Evolutionary conservation across 2,329 filamentous ascomycete species (phyloP).

Genomic region (Coniochaeta hoffmannii): DNA sequence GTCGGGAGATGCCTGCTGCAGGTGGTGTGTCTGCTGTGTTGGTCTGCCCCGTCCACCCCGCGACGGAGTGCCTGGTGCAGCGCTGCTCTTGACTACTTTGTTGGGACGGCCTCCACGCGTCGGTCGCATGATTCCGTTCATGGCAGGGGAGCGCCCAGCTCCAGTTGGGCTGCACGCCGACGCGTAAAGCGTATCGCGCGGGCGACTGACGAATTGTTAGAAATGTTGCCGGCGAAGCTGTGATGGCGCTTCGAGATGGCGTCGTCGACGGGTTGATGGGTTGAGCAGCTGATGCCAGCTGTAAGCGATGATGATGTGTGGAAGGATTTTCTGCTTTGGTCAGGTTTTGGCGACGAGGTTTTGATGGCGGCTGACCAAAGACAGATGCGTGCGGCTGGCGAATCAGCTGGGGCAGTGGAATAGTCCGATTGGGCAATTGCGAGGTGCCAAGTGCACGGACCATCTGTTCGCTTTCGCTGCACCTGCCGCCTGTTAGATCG

Average conservation of each 20-base stretch:
- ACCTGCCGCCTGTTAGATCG: neutral
- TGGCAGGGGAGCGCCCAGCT: conserved; percentile 10
- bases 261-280: conserved; percentile 2
- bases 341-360: neutral
- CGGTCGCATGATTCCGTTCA: conserved; percentile 29
- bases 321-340: neutral
- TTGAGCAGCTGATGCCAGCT: conserved; percentile 9
- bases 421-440: neutral
- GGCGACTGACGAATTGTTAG: neutral
- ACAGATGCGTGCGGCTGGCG: neutral
- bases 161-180: conserved; percentile 15
- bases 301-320: conserved; percentile 4
- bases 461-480: neutral
- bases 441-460: neutral
- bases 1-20: neutral
- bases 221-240: neutral
- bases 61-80: conserved; percentile 7
- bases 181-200: conserved; percentile 8
- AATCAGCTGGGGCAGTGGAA: neutral
- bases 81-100: conserved; percentile 35
- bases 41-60: neutral
- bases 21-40: neutral
- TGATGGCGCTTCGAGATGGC: neutral
- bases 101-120: conserved; percentile 29
- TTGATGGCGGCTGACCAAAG: neutral